Evolutionary conservation across 768 basidiomycete genomes (phyloP).

Genomic region (Serendipita indica): DNA sequence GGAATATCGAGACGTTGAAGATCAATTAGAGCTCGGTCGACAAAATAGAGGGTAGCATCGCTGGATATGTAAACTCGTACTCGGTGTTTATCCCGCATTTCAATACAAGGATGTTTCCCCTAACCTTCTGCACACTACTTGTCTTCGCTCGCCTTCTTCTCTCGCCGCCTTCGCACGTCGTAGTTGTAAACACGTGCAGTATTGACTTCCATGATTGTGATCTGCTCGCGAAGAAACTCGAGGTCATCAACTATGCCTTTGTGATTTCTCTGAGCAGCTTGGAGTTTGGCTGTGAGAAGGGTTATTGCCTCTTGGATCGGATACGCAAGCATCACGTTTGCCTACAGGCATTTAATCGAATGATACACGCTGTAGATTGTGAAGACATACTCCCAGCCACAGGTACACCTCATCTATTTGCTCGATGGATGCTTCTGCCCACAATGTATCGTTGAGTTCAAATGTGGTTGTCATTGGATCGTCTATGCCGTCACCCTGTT

Average conservation of each 20-base stretch:
- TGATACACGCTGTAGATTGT: neutral
- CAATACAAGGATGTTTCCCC: too few relatives aligned
- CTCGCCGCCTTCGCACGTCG: slow-evolving; percentile 76
- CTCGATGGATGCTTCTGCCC: slow-evolving; percentile 76
- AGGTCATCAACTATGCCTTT: slow-evolving; percentile 68
- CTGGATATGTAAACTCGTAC: neutral
- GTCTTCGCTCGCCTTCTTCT: too few relatives aligned
- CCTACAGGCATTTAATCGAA: slow-evolving; percentile 32
- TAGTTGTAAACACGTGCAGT: slow-evolving; percentile 93
- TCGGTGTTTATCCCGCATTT: too few relatives aligned
- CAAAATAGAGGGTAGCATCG: too few relatives aligned
- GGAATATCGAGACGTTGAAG: slow-evolving; percentile 17
- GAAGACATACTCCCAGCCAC: slow-evolving; percentile 80
- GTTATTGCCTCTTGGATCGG: slow-evolving; percentile 61
- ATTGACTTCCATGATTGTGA: slow-evolving; percentile 93
- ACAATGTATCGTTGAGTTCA: slow-evolving; percentile 92
- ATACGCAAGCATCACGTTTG: slow-evolving; percentile 96
- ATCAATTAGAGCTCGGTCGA: slow-evolving; percentile 11
- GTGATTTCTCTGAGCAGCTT: slow-evolving; percentile 49
- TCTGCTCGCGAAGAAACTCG: slow-evolving; percentile 84
- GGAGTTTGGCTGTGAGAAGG: slow-evolving; percentile 61
- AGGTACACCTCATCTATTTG: slow-evolving; percentile 81
- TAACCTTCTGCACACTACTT: too few relatives aligned
- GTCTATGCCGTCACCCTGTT: slow-evolving; percentile 35
- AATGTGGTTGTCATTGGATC: slow-evolving; percentile 66